Conservation (phyloP, 345 rosid genomes). For the Eucalyptus virginea region DNA sequence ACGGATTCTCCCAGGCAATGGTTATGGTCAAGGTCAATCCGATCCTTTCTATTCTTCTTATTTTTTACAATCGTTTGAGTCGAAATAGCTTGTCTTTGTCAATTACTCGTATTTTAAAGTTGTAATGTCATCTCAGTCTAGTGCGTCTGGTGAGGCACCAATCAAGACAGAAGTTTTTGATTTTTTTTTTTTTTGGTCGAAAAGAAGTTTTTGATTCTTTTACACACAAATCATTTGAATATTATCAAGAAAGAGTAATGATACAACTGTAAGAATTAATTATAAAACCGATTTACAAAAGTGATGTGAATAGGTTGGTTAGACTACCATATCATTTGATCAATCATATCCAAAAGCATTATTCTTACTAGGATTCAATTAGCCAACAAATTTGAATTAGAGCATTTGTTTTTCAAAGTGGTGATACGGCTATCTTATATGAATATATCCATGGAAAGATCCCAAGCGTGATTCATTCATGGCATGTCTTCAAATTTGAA, state of each 20-base stretch:
- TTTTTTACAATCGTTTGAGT: neutral
- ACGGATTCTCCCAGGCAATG: too few species aligned
- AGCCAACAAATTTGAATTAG: neutral
- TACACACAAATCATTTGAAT: neutral
- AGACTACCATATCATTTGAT: neutral
- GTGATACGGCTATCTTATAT: neutral
- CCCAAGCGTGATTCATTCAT: too few species aligned
- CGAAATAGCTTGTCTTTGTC: neutral
- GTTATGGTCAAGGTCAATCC: neutral
- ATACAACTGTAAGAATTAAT: neutral
- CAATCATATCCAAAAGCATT: neutral
- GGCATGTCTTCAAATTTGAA: too few species aligned
- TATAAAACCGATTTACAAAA: neutral
- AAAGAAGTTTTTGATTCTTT: neutral
- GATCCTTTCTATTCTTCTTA: neutral
- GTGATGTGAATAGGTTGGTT: neutral
- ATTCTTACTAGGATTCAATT: neutral
- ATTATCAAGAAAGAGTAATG: neutral
- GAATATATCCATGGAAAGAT: too few species aligned
- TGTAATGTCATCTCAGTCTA: neutral
- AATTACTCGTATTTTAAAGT: too few species aligned
- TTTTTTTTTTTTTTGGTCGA: too few species aligned
- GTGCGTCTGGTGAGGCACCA: neutral
- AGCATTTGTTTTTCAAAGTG: too few species aligned
- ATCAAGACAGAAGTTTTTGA: neutral